Evolutionary conservation across 164 flowering plant species (phyloP).

Genomic region (Saururus chinensis): DNA sequence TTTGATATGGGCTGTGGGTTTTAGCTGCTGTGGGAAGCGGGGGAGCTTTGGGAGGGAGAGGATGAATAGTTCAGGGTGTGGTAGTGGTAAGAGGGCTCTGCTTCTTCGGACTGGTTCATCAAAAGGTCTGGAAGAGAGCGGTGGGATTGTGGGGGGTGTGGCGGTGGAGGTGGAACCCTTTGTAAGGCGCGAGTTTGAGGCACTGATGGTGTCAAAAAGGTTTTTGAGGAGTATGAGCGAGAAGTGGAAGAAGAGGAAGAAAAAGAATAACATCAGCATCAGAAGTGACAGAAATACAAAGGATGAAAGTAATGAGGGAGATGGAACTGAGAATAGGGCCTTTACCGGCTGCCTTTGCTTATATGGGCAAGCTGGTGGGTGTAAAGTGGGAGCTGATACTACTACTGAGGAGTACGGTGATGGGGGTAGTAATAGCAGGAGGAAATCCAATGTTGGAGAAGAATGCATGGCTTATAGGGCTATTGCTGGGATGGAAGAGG

Average conservation of each 20-base stretch:
- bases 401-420: constrained; percentile 50
- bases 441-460: constrained; percentile 62
- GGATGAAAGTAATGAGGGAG: constrained; percentile 35
- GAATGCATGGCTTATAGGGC: constrained; percentile 42
- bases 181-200: constrained; percentile 37
- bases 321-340: constrained; percentile 32
- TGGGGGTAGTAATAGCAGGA: constrained; percentile 25
- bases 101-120: constrained; percentile 8
- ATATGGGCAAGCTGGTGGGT: constrained; percentile 76
- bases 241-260: constrained; percentile 45
- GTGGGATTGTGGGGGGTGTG: constrained; percentile 21
- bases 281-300: not conserved
- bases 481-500: constrained; percentile 49
- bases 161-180: constrained; percentile 31
- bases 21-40: too few species aligned
- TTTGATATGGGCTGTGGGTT: too few species aligned
- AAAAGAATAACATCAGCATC: not conserved
- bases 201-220: constrained; percentile 55
- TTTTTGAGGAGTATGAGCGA: constrained; percentile 65
- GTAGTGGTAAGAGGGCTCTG: constrained; percentile 9
- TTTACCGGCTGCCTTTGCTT: constrained; percentile 63
- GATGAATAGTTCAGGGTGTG: constrained; percentile 8
- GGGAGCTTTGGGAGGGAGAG: not conserved
- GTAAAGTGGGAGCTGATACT: constrained; percentile 82
- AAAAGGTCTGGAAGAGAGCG: constrained; percentile 1